Base-by-base conservation (phyloP, 306 rosid species). In the Arachis hypogaea region DNA sequence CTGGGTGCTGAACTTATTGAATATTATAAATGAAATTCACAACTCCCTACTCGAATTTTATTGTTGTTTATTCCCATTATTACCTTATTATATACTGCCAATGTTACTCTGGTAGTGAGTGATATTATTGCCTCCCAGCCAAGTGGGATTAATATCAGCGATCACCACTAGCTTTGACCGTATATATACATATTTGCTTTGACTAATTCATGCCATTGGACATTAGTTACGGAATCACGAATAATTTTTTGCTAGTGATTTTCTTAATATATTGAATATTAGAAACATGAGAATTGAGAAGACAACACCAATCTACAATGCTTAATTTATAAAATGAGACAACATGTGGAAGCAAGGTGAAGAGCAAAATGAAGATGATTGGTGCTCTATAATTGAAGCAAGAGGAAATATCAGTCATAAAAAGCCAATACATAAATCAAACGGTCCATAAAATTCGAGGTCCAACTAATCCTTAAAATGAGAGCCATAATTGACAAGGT, bases 261-360 rank as follows among this genome's bases (percentile, higher is more conserved):
- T 33, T 33, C 0, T 33, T 33, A 33, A 33, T 22, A 22, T 22
- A 22, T 22, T 22, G 28, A 1, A 22, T 0, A 22, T 22, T 22
- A 22, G 28, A 1, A 22, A 22, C 28, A 22, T 22, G 28, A 22
- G 28, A 22, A 22, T 16, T 54, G 36, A n/a, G 40, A 46, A 59
- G 62, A 22, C 28, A 22, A 2, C 16, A 33, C 7, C 46, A 60
- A 60, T 36, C 9, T 60, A 30, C 47, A 72, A 60, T 60, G 77
- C 60, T 9, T 46, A 49, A 51, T 47, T n/a, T 5, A 66, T 22
- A 50, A 47, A 30, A 59, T n/a, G 68, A 28, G 66, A 59, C 76
- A 71, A 29, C 76, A 30, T 29, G 60, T 60, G 77, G 49, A 14
- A 12, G 50, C n/a, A 22, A 22, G 28, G 28, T 22, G 1, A 1